Base-by-base conservation (phyloP, 73 alveolate genomes). In the Uronychia setigera region DNA sequence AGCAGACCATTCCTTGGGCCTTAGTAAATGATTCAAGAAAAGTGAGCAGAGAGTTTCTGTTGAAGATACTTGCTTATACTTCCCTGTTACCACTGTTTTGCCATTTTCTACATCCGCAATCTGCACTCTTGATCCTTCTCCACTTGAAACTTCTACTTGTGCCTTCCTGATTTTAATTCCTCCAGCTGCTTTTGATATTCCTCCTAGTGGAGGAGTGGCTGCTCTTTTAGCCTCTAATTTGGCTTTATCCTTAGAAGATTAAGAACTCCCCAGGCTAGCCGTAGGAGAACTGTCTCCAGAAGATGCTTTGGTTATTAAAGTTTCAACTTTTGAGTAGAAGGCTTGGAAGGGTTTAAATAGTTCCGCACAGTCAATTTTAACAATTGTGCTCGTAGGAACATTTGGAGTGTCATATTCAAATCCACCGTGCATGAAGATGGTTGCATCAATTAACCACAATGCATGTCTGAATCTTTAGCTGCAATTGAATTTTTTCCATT, bases 401-500 rank as follows among this genome's bases (percentile, higher is more conserved):
- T 93, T 92, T 13, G 99, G 97, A 75, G 96, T 86, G 82, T 92
- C 96, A 59, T 92, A 84, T 84, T 96, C 98, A 58, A 96, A 96
- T 14, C 99, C 99, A 31, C 98, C 98, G 85, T 96, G 97, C 76
- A 96, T 96, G 77, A 80, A 96, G 11, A 96, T 84, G 30, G 84
- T 82, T 11, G 94, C 87, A 26, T 96, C 98, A 31, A 77, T 91
- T 80, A 86, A 87, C 86, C 89, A 94, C 60, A 94, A 87, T 1
- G 99, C 92, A 85, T 97, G 99, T 85, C 99, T 93, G 81, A 97
- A 96, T 86, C 99, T 92, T 58, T 95, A 87, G 58, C 96, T 94
- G 58, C 97, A 84, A 29, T 89, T 79, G 81, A 97, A 92, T 82
- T 92, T 91, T 59, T 92, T 88, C 99, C 99, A 98, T 91, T 98